Evolutionary conservation across 208 protist species (phyloP), one percentile per base, ranked within the genome.

Genomic region (Trypanosoma avium): DNA sequence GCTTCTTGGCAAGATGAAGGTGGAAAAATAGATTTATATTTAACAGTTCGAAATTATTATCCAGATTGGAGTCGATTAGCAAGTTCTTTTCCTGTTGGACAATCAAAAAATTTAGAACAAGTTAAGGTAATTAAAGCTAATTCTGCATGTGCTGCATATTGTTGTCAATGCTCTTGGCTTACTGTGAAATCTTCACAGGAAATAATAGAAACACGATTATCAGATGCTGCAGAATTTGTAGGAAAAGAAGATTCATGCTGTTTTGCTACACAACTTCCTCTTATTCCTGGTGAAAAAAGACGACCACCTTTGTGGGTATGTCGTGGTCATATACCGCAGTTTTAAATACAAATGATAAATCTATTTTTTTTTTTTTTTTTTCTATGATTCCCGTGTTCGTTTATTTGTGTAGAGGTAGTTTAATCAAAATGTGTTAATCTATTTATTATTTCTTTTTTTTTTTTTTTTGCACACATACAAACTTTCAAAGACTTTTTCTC

Each of bases 91-190:
- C 74, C 82, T 24, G 81, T 90, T n/a, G 85, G 89, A 9, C 55
- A 70, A 5, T 10, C 22, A n/a, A 67, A 61, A 42, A 42, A 9
- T 42, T 8, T 8, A 42, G 36, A n/a, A 42, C 36, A 42, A 15
- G 17, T 33, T n/a, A 32, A 46, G 6, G 89, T 87, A 17, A 61
- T 95, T 45, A 36, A 54, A 32, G 36, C 53, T 29, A 66, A 66
- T 36, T 17, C 38, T 29, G 32, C 58, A 17, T 62, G 63, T 26
- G 89, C 86, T 29, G 89, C 86, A 19, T 95, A 95, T 73, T 92
- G 89, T 68, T 95, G 89, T 52, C 89, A 95, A 60, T 95, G 89
- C 62, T 88, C 86, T 29, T 95, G 85, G 84, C 68, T 91, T 26
- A 90, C 89, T 12, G 86, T 92, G 50, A 53, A 32, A 19, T 46